A percentile compares a stretch with the other conserved stretches of the same genome.
Conservation (phyloP, 352 stramenopile species). For the Aphanomyces invadans region DNA sequence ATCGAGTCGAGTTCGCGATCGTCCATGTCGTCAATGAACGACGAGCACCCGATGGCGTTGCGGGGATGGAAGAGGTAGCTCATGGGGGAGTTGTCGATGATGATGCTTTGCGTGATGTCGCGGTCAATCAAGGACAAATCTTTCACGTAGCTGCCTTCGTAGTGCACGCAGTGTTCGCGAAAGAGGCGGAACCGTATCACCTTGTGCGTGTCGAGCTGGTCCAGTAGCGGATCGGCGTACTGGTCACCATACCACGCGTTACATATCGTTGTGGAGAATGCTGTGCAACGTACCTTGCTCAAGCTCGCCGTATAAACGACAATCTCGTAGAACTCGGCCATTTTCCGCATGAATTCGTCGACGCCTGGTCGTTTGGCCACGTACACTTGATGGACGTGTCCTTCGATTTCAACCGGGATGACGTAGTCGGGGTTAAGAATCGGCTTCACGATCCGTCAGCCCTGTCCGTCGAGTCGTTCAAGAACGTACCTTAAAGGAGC, state of each 20-base stretch:
- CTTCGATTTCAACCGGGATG: constrained; percentile 95
- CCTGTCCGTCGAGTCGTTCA: neutral
- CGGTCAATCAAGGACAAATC: constrained; percentile 93
- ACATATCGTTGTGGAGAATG: neutral
- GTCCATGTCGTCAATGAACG: constrained; percentile 86
- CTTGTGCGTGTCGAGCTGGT: constrained; percentile 90
- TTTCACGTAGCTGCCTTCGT: constrained; percentile 96
- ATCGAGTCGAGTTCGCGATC: constrained; percentile 88
- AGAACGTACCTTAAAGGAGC: constrained; percentile 88
- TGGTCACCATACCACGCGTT: constrained; percentile 27
- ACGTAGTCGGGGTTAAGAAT: constrained; percentile 93
- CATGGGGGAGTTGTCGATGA: constrained; percentile 99
- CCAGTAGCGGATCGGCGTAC: constrained; percentile 96
- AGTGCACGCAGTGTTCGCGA: constrained; percentile 93
- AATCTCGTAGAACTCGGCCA: constrained; percentile 96
- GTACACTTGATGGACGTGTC: constrained; percentile 80
- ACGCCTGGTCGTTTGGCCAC: constrained; percentile 89
- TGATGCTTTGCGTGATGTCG: constrained; percentile 91
- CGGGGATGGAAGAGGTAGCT: constrained; percentile 97
- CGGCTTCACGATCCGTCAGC: constrained; percentile 31
- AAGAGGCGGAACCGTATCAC: constrained; percentile 87
- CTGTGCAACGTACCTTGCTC: constrained; percentile 49
- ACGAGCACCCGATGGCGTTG: constrained; percentile 73
- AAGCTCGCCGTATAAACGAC: constrained; percentile 98
- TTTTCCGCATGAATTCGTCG: constrained; percentile 93